Evolutionary conservation across 2,329 filamentous ascomycete species (phyloP), one percentile per base, ranked within the genome.

Genomic region (Fusarium agapanthi): DNA sequence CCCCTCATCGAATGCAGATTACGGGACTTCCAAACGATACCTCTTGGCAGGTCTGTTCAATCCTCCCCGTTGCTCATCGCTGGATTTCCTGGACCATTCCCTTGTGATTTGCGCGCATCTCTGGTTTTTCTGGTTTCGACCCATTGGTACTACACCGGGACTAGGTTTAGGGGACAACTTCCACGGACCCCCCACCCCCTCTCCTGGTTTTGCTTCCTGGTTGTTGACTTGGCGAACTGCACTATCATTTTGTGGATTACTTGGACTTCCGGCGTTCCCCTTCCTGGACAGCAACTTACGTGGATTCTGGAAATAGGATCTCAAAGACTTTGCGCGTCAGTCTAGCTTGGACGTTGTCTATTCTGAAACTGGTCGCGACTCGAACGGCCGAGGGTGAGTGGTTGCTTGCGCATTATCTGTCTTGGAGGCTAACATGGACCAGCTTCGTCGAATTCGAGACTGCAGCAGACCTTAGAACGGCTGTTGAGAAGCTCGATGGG

Each of bases 361-460:
- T 83, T 98, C 95, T 75, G 96, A 99, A 86, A 97, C 97, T 62
- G 72, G 72, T 35, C 72, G 72, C 34, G 72, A 74, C 35, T 74
- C 72, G 40, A 94, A 97, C 82, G 94, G 95, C 75, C 94, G 93
- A 89, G 95, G 95, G 95, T 97, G 84, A 84, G 92, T 87, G 50
- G 18, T 28, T 30, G 32, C 51, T 51, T 32, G 40, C 45, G 32
- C 43, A n/a, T 32, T 30, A n/a, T n/a, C 22, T 20, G 16, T 22
- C 4, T 47, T 18, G 12, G 13, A 30, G 35, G 48, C 74, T 79
- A 60, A 79, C 60, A 47, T 35, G 60, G 26, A 28, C 64, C 80
- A 98, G 95, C 79, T 98, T 98, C 82, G 95, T 99, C 80, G 96
- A 99, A 82, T 99, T 98, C 79, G 96, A 99, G 85, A 97, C 94